Evolutionary conservation across 179 eudicot genomes (phyloP).

Genomic region (Spinacia oleracea): DNA sequence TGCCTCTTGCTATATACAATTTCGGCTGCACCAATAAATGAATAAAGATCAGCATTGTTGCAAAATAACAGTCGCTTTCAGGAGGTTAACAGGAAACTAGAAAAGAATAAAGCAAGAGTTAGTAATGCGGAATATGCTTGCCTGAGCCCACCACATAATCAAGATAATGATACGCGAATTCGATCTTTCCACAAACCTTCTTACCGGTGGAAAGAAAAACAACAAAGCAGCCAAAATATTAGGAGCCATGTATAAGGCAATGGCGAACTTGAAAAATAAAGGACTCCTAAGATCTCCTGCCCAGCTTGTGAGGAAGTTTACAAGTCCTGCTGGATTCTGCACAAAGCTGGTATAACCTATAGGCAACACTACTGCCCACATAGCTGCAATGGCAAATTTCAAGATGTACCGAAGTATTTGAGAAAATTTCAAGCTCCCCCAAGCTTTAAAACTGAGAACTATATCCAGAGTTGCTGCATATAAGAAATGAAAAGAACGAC

Average conservation of each 20-base stretch:
- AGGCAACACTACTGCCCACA: constrained; percentile 91
- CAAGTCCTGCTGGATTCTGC: constrained; percentile 63
- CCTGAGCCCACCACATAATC: constrained; percentile 99
- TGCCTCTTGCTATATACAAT: constrained; percentile 94
- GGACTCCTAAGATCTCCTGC: constrained; percentile 55
- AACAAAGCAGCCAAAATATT: constrained; percentile 65
- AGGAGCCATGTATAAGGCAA: constrained; percentile 82
- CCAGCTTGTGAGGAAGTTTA: constrained; percentile 68
- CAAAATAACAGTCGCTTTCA: constrained; percentile 11
- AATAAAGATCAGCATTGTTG: constrained; percentile 18
- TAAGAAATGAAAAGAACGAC: neutral
- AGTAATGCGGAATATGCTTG: constrained; percentile 33
- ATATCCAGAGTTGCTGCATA: constrained; percentile 83
- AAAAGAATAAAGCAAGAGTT: neutral
- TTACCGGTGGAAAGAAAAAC: constrained; percentile 70
- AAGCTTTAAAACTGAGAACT: constrained; percentile 80
- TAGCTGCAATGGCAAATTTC: constrained; percentile 71
- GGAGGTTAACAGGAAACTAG: constrained; percentile 11
- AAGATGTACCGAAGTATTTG: constrained; percentile 83
- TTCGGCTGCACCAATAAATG: constrained; percentile 68
- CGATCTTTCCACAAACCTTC: constrained; percentile 79
- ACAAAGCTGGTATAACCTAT: constrained; percentile 65
- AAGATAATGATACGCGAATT: constrained; percentile 64
- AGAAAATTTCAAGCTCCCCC: constrained; percentile 82
- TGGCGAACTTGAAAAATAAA: constrained; percentile 58